These are phyloP conservation scores for Paraglomus brasilianum DNA, from an alignment of 192 early-diverging fungal species.

Conservation along the genomic window DNA sequence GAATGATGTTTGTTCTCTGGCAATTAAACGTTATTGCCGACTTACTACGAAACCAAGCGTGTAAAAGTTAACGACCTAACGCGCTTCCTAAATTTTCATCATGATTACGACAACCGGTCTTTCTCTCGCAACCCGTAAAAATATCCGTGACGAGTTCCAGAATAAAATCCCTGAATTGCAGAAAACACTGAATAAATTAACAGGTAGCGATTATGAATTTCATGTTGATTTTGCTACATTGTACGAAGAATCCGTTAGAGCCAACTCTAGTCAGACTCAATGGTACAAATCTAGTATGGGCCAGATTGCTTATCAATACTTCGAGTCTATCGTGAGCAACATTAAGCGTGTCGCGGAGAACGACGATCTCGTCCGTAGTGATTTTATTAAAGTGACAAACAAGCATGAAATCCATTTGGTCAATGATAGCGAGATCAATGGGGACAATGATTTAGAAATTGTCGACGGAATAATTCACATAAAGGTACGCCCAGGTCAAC, in stretches of 20 bases:
- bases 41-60: no score
- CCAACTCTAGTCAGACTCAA: not conserved
- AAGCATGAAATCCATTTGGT: conserved; percentile 14
- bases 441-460: conserved; percentile 1
- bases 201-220: conserved; percentile 25
- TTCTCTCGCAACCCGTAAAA: conserved; percentile 19
- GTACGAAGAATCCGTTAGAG: conserved; percentile 3
- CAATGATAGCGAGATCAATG: conserved; percentile 4
- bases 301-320: conserved; percentile 17
- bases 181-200: conserved; percentile 8
- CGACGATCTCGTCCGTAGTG: conserved; percentile 10
- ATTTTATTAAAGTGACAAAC: conserved; percentile 13
- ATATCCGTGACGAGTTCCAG: conserved; percentile 16
- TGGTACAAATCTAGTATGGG: conserved; percentile 1
- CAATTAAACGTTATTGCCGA: no score
- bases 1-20: no score
- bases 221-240: conserved; percentile 7
- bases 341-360: conserved; percentile 8
- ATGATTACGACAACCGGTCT: conserved; percentile 4
- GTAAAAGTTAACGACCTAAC: no score
- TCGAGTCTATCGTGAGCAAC: conserved; percentile 6
- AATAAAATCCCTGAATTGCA: conserved; percentile 20
- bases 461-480: conserved; percentile 18
- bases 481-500: not conserved
- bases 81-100: no score